A percentile compares a stretch with the other conserved stretches of the same genome.
Conservation (phyloP, 306 rosid species). For the Malus orientalis region DNA sequence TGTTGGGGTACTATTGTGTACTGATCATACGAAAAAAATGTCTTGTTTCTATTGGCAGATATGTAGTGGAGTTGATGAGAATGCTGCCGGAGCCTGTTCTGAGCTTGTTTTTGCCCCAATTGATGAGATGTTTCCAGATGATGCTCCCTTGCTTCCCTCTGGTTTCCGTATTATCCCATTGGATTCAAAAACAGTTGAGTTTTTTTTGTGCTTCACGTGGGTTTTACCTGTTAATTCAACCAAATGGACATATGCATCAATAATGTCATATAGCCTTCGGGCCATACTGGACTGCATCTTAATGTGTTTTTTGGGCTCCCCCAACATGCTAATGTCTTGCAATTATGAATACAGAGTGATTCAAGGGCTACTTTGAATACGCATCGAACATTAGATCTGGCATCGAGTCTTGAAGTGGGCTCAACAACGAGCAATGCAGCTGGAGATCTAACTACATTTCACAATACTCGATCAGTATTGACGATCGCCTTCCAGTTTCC, state of each 20-base stretch:
- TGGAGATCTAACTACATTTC: conserved; percentile 48
- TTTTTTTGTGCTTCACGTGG: not conserved
- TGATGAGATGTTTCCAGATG: conserved; percentile 85
- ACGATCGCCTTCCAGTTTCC: conserved; percentile 98
- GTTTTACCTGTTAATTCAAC: not conserved
- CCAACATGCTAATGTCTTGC: not conserved
- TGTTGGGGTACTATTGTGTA: not conserved
- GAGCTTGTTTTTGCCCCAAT: conserved; percentile 90
- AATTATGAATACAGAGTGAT: conserved; percentile 43
- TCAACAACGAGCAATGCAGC: conserved; percentile 37
- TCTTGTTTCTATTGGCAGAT: conserved; percentile 33
- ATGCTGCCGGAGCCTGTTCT: conserved; percentile 70
- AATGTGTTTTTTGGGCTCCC: not conserved
- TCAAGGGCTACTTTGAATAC: conserved; percentile 47
- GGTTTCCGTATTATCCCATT: conserved; percentile 91
- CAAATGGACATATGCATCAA: not conserved
- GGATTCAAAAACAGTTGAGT: conserved; percentile 94
- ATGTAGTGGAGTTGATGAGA: conserved; percentile 77
- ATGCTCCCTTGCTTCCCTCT: conserved; percentile 83
- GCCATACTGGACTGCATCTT: not conserved
- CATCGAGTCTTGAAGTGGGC: conserved; percentile 85
- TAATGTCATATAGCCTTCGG: not conserved
- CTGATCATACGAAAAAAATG: not conserved
- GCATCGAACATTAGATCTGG: conserved; percentile 73
- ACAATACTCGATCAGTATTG: conserved; percentile 66